Percentiles rank a stretch among this genome's conserved stretches.
Evolutionary conservation across 768 basidiomycete genomes (phyloP).

Genomic region (Lentinula sp.): DNA sequence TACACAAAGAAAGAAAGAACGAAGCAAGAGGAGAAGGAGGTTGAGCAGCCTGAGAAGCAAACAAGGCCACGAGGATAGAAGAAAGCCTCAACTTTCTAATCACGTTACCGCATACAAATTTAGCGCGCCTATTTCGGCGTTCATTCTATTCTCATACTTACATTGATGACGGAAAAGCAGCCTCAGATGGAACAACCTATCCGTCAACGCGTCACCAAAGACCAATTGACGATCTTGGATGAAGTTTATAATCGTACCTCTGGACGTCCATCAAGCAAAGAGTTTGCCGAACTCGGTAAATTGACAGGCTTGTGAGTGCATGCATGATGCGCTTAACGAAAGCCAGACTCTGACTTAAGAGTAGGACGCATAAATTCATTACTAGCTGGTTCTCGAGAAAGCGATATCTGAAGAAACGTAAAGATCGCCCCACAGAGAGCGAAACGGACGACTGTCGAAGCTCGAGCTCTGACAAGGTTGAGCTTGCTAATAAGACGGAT

Average conservation of each 20-base stretch:
- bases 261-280: background rate
- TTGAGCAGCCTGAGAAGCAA: background rate
- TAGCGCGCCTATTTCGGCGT: background rate
- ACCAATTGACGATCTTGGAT: background rate
- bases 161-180: background rate
- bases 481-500: background rate
- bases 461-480: background rate
- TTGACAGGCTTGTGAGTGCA: background rate
- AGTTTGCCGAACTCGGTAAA: background rate
- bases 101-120: background rate
- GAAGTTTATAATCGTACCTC: background rate
- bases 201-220: background rate
- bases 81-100: background rate
- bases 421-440: background rate
- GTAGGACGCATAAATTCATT: background rate
- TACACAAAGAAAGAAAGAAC: background rate
- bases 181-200: background rate
- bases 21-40: slow-evolving; percentile 14
- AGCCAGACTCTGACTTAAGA: background rate
- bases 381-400: background rate
- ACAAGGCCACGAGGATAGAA: background rate
- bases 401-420: background rate
- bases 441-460: background rate
- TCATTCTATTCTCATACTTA: background rate
- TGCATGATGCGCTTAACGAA: background rate